A percentile compares a stretch with the other conserved stretches of the same genome.
These are phyloP conservation scores for Pezicula carpinea DNA, from an alignment of 2,329 filamentous ascomycete species.

Conservation along the genomic window DNA sequence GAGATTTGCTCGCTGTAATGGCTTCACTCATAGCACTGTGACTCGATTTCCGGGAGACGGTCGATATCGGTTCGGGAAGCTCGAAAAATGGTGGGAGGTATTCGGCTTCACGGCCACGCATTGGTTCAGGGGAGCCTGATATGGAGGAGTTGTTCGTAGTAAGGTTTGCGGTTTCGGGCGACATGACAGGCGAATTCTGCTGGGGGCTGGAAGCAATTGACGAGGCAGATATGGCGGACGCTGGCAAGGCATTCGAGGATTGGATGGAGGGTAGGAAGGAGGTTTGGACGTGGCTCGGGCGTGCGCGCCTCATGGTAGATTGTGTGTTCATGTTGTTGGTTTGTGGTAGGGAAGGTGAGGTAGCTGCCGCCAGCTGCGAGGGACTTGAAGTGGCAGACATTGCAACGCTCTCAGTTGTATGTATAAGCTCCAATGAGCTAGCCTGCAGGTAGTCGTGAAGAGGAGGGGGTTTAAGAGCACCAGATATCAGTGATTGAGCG, in stretches of 20 bases:
- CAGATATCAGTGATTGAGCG: conserved; percentile 18
- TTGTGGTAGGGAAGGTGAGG: conserved; percentile 7
- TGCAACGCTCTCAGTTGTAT: conserved; percentile 3
- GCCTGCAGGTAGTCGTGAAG: conserved; percentile 13
- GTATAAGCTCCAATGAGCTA: conserved; percentile 16
- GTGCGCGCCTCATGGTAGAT: conserved; percentile 13
- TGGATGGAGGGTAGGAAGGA: conserved; percentile 20
- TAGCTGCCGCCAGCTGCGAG: conserved; percentile 10
- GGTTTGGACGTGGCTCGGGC: conserved; percentile 28
- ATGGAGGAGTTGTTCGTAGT: conserved; percentile 58
- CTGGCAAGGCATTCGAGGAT: conserved; percentile 36
- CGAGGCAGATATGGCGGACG: conserved; percentile 51
- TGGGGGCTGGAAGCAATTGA: conserved; percentile 47
- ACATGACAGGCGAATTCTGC: conserved; percentile 53
- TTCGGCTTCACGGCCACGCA: conserved; percentile 50
- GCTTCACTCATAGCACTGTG: conserved; percentile 60
- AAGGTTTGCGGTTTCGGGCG: conserved; percentile 44
- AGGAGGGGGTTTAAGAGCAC: conserved; percentile 15
- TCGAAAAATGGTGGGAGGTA: conserved; percentile 53
- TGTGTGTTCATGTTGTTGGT: conserved; percentile 15
- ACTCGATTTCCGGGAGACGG: conserved; percentile 53
- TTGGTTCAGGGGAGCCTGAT: conserved; percentile 62
- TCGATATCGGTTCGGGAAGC: conserved; percentile 67
- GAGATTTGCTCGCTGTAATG: conserved; percentile 50
- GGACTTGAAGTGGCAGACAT: conserved; percentile 19